Base-by-base conservation (phyloP, 176 grass and related monocot species). In the Coix lacrymajobi region DNA sequence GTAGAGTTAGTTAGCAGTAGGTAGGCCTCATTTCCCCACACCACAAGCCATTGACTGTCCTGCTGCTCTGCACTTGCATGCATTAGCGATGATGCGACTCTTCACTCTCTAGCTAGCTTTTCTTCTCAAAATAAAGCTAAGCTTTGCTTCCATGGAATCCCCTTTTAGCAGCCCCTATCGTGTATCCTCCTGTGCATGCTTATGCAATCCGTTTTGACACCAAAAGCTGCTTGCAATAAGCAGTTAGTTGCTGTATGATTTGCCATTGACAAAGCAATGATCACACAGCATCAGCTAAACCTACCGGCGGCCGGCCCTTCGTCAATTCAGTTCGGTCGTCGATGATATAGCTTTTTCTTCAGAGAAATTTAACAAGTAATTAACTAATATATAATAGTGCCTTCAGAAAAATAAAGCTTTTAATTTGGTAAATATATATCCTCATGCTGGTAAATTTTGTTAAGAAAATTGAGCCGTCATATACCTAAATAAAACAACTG, bases 1-100 rank as follows among this genome's bases (percentile, higher is more conserved):
- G 72, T 71, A 25, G 8, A 89, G 74, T 94, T 94, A 91, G 89
- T 91, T 94, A 94, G 76, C 43, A 84, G 84, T 94, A 94, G 89
- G 92, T 94, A 89, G 79, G 73, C 51, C 65, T 77, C 87, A 31
- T 75, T 81, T 86, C 75, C 86, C 73, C 54, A 81, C 84, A 34
- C 71, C 69, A 78, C 89, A 94, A 91, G 86, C 54, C 48, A 91
- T 87, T 94, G 88, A 86, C 83, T 66, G 83, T 57, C 57, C 13
- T 26, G 24, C 56, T 4, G 7, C 51, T 45, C n/a, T 24, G 62
- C 78, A 24, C 84, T 48, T 33, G 33, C 33, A 33, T 73, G 67
- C 32, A 30, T 49, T 33, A 62, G 36, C 34, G n/a, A 56, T n/a
- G n/a, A 56, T n/a, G 51, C 51, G 51, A 56, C 51, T 56, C 51